Base-by-base conservation (phyloP, 2,329 filamentous ascomycete species). In the Cercospora citrullina region DNA sequence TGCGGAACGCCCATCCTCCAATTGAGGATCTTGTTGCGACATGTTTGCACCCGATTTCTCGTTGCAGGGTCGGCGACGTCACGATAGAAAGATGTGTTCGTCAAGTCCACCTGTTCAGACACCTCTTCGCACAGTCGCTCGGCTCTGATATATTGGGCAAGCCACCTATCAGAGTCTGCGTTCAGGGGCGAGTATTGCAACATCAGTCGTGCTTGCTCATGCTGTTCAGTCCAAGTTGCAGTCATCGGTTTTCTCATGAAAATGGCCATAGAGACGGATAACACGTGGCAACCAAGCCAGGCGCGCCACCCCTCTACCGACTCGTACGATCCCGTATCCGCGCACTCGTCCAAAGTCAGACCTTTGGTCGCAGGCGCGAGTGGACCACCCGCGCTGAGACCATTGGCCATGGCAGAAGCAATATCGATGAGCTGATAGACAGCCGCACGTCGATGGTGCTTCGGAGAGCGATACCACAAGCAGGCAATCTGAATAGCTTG, bases 381-480 rank as follows among this genome's bases (percentile, higher is more conserved):
- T 18, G 70, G 71, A 1, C 70, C 71, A 10, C 89, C 90, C 8
- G 96, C 85, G 0, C 92, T 92, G 28, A 96, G 84, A 72, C 96
- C 92, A 64, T 94, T 87, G 21, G 90, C 90, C 87, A 96, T 90
- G 72, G 91, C 86, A 60, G 88, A 88, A 1, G 91, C 90, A 73
- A 92, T 87, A 76, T 95, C 91, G 42, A 92, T 87, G 69, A 94
- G 85, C 80, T 94, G 91, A 80, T 93, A 95, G 76, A 94, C 94
- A 75, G 94, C 94, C 75, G 94, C 86, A 79, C 94, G 90, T 74
- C 94, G 91, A 70, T 91, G 91, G 73, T 90, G 86, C 72, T 93
- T 88, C 0, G 92, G 93, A 18, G 91, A 91, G 76, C 88, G 88
- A 77, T 95, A 95, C 91, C 92, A 96, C 28, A 93, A 86, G 30